A percentile compares a stretch with the other conserved stretches of the same genome.
These are phyloP conservation scores for Sporothrix pseudoabietina DNA, from an alignment of 2,329 filamentous ascomycete genomes.

Conservation along the genomic window DNA sequence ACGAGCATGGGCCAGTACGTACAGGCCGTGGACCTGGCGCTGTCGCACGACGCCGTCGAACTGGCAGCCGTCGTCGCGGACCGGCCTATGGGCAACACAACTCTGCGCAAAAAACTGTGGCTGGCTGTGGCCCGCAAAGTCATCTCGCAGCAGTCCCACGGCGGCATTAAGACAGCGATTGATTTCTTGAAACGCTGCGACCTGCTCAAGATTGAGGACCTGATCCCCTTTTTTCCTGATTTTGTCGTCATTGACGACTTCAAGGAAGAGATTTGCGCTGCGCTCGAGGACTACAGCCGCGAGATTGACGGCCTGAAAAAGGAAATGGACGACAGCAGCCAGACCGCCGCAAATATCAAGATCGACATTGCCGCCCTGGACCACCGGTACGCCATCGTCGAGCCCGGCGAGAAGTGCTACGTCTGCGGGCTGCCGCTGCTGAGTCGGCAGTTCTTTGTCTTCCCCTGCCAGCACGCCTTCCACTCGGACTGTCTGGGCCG, in stretches of 20 bases:
- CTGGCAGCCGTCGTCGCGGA: slow-evolving; percentile 89
- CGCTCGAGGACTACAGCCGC: slow-evolving; percentile 88
- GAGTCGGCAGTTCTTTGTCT: slow-evolving; percentile 94
- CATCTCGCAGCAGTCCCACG: slow-evolving; percentile 61
- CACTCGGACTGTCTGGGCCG: slow-evolving; percentile 91
- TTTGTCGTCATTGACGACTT: slow-evolving; percentile 99
- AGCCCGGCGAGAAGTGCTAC: slow-evolving; percentile 93
- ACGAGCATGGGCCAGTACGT: slow-evolving; percentile 93
- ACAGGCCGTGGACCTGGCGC: slow-evolving; percentile 87
- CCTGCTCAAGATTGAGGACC: slow-evolving; percentile 88
- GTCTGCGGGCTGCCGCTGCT: slow-evolving; percentile 83
- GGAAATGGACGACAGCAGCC: slow-evolving; percentile 93
- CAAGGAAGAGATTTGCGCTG: slow-evolving; percentile 95
- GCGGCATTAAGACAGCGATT: slow-evolving; percentile 90
- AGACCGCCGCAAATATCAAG: slow-evolving; percentile 88
- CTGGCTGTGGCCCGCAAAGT: slow-evolving; percentile 93
- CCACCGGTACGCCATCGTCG: slow-evolving; percentile 90
- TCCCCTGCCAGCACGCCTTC: slow-evolving; percentile 97
- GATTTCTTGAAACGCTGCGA: slow-evolving; percentile 92
- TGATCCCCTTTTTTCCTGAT: slow-evolving; percentile 98
- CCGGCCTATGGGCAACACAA: slow-evolving; percentile 73
- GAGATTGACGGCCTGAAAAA: slow-evolving; percentile 85
- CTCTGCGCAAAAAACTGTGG: slow-evolving; percentile 91
- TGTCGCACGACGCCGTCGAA: slow-evolving; percentile 87
- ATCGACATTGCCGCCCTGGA: slow-evolving; percentile 84